phyloP scores from a whole-genome alignment of 805 yeast genomes.

The Sugiyamaella lignohabitans region DNA sequence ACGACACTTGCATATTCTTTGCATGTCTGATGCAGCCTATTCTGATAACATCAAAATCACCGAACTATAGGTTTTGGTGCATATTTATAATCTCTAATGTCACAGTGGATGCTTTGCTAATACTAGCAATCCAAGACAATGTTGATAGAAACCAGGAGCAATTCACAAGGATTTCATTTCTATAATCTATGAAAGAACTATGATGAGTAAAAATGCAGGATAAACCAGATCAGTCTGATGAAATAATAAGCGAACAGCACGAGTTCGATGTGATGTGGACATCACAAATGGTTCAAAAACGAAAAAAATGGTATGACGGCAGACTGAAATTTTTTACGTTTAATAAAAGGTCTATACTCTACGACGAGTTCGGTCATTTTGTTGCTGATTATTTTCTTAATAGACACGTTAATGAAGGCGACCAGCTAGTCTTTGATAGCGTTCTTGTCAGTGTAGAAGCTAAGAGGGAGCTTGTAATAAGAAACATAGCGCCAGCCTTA shows the following conservation, averaged over 20 bases:
- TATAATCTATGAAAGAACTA: too few species aligned
- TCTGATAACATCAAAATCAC: too few species aligned
- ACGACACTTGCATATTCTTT: too few species aligned
- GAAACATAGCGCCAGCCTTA: slow-evolving; percentile 18
- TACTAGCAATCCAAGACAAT: too few species aligned
- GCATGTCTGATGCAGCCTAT: too few species aligned
- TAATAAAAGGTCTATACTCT: slow-evolving; percentile 25
- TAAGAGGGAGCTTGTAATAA: slow-evolving; percentile 9
- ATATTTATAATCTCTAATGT: too few species aligned
- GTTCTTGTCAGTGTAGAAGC: slow-evolving; percentile 26
- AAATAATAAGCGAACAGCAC: slow-evolving; percentile 6
- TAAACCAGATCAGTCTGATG: neutral
- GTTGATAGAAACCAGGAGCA: too few species aligned
- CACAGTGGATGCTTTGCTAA: too few species aligned
- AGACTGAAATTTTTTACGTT: slow-evolving; percentile 21
- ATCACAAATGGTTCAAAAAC: slow-evolving; percentile 31
- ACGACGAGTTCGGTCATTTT: slow-evolving; percentile 25
- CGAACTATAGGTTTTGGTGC: too few species aligned
- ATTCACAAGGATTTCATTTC: too few species aligned
- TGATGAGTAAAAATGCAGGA: neutral
- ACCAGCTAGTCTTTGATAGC: slow-evolving; percentile 23
- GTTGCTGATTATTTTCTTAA: slow-evolving; percentile 18
- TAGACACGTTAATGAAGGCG: slow-evolving; percentile 15
- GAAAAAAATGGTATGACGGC: slow-evolving; percentile 36
- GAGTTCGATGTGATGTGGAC: slow-evolving; percentile 31